Evolutionary conservation across 768 basidiomycete genomes (phyloP), one percentile per base, ranked within the genome.

Genomic region (Cubamyces sp.): DNA sequence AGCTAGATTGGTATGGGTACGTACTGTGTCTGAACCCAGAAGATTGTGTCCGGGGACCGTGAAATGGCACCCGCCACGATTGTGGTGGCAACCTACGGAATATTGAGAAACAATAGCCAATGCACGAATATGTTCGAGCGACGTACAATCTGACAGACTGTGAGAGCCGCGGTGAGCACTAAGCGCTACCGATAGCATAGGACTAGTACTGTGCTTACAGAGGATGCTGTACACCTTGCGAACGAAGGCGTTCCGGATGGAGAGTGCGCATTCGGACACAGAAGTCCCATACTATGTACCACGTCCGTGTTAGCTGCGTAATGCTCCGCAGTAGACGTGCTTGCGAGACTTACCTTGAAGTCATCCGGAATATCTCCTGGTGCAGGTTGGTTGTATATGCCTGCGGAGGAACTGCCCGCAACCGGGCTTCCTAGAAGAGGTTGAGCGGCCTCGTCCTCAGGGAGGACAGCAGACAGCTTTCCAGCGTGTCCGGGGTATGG

Each of bases 141-240:
- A 70, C 82, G 65, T 78, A 91, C 90, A 66, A 92, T 89, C 73
- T 91, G 90, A 57, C 81, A 83, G 64, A 91, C 90, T 92, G 60
- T 34, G 8, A 46, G 2, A 11, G 19, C 37, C 51, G 47, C 64
- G 18, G 21, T 62, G 41, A 47, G 46, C 34, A 53, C 7, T 9
- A 25, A 3, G 37, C 19, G 9, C 6, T 48, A 39, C 34, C 1
- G 14, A 7, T 19, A 42, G 28, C 23, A 18, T 21, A 23, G 39
- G 26, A 45, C 53, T 21, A 23, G 39, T 23, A 45, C 53, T 23
- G 26, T 14, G 79, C 90, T 81, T 70, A 94, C 92, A 87, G 3
- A 98, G 85, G 69, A 96, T 94, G 28, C 84, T 85, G 75, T 94
- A 96, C 39, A 94, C 91, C 79, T 97, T 97, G 72, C 93, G 84